These are phyloP conservation scores for Wickerhamiella lipophila DNA, from an alignment of 805 yeast species.

Conservation along the genomic window DNA sequence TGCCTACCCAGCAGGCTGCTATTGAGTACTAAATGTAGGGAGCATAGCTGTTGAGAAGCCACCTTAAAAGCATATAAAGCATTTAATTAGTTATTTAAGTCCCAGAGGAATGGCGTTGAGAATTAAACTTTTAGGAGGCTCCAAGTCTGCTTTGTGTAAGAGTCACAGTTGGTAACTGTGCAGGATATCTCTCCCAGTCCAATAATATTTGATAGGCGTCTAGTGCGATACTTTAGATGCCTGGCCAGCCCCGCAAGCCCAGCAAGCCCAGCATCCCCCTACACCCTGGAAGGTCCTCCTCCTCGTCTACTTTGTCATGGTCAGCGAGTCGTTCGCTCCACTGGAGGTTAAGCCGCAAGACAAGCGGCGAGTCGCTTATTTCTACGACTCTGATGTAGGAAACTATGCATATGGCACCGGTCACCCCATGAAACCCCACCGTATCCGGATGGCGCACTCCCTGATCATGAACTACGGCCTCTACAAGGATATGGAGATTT, in stretches of 20 bases:
- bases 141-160: too few relatives aligned
- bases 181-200: too few relatives aligned
- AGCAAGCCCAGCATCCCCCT: too few relatives aligned
- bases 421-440: slow-evolving; percentile 98
- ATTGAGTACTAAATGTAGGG: slow-evolving; percentile 8
- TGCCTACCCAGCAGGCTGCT: slow-evolving; percentile 61
- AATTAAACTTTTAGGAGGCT: too few relatives aligned
- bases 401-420: slow-evolving; percentile 97
- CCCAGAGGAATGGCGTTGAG: too few relatives aligned
- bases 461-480: slow-evolving; percentile 93
- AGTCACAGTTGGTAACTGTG: too few relatives aligned
- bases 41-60: background rate
- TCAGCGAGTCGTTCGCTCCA: slow-evolving; percentile 45
- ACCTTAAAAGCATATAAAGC: background rate
- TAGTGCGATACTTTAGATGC: too few relatives aligned
- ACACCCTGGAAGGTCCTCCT: background rate
- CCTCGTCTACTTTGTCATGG: slow-evolving; percentile 12
- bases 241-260: too few relatives aligned
- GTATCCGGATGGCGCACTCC: slow-evolving; percentile 97
- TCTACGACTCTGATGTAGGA: slow-evolving; percentile 85
- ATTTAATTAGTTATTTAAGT: slow-evolving; percentile 1
- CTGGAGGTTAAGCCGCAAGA: slow-evolving; percentile 43
- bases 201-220: too few relatives aligned
- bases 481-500: slow-evolving; percentile 93
- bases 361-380: slow-evolving; percentile 58